Conservation (phyloP, 164 flowering plant genomes). For the Piper longum region DNA sequence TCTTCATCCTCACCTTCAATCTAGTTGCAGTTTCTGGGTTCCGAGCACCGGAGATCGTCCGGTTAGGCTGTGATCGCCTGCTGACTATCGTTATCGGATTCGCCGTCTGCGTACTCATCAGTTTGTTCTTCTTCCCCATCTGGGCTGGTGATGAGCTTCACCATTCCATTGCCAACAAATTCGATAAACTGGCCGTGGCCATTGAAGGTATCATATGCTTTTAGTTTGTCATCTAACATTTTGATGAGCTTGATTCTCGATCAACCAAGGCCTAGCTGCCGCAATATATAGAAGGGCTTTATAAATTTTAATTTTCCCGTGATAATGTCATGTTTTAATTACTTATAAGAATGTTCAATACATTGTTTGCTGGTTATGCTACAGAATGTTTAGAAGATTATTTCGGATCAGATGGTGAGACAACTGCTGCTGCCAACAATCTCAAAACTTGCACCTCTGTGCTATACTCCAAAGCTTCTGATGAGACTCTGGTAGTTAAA, state of each 20-base stretch:
- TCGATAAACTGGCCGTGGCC: conserved; percentile 32
- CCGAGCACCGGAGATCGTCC: conserved; percentile 33
- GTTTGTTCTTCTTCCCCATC: conserved; percentile 46
- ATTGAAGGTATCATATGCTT: conserved; percentile 40
- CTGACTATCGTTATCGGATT: conserved; percentile 57
- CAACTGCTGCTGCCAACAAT: conserved; percentile 8
- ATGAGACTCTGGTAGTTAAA: conserved; percentile 51
- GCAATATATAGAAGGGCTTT: too few species aligned
- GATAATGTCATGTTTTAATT: conserved; percentile 1
- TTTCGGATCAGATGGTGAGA: conserved; percentile 16
- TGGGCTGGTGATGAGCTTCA: conserved; percentile 84
- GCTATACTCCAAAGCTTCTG: conserved; percentile 50
- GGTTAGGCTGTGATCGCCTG: conserved; percentile 47
- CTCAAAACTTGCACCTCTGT: conserved; percentile 30
- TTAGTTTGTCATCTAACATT: neutral
- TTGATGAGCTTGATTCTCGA: neutral
- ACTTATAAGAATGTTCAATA: too few species aligned
- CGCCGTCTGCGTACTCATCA: conserved; percentile 37
- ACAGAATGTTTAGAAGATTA: conserved; percentile 29
- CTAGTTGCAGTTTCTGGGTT: conserved; percentile 64
- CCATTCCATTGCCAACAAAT: conserved; percentile 31
- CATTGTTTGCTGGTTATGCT: neutral
- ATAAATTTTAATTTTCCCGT: too few species aligned
- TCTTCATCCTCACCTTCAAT: conserved; percentile 71
- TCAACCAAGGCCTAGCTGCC: neutral